These are phyloP conservation scores for Pseudonitzschia delicatissima DNA, from an alignment of 108 stramenopile species.

Conservation along the genomic window DNA sequence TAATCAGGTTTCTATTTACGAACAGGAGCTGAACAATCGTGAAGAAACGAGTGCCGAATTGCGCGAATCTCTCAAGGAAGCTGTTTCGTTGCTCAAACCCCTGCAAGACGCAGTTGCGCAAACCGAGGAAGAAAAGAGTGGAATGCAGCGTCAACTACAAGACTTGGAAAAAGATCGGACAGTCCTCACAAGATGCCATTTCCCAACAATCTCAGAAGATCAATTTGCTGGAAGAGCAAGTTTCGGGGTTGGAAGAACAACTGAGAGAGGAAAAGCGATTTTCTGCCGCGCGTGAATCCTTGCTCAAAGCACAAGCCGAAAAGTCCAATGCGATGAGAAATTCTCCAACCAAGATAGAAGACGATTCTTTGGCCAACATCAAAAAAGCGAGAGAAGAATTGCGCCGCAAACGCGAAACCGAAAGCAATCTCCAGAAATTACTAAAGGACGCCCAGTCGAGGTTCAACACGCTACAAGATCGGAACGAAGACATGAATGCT, in stretches of 20 bases:
- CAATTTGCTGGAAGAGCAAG: constrained; percentile 17
- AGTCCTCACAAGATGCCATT: constrained; percentile 7
- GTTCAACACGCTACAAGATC: constrained; percentile 38
- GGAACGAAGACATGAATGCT: constrained; percentile 34
- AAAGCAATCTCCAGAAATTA: constrained; percentile 36
- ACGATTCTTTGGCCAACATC: constrained; percentile 34
- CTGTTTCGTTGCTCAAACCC: constrained; percentile 52
- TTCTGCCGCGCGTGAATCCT: constrained; percentile 20
- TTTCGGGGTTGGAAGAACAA: constrained; percentile 28
- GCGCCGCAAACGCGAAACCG: constrained; percentile 45
- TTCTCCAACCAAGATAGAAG: constrained; percentile 1
- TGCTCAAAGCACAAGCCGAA: constrained; percentile 6
- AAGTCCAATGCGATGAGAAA: background rate
- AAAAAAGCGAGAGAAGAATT: constrained; percentile 42
- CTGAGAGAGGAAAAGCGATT: constrained; percentile 25
- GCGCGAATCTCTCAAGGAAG: constrained; percentile 47
- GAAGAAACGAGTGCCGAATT: constrained; percentile 45
- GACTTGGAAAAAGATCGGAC: constrained; percentile 18
- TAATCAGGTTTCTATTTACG: constrained; percentile 24
- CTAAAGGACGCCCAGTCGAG: constrained; percentile 41
- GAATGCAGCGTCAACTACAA: constrained; percentile 24
- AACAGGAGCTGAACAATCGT: constrained; percentile 39
- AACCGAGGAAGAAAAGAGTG: constrained; percentile 34
- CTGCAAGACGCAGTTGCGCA: constrained; percentile 57
- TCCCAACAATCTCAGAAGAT: constrained; percentile 8